Evolutionary conservation across 352 stramenopile species (phyloP).

Genomic region (Pythium aristosporum): DNA sequence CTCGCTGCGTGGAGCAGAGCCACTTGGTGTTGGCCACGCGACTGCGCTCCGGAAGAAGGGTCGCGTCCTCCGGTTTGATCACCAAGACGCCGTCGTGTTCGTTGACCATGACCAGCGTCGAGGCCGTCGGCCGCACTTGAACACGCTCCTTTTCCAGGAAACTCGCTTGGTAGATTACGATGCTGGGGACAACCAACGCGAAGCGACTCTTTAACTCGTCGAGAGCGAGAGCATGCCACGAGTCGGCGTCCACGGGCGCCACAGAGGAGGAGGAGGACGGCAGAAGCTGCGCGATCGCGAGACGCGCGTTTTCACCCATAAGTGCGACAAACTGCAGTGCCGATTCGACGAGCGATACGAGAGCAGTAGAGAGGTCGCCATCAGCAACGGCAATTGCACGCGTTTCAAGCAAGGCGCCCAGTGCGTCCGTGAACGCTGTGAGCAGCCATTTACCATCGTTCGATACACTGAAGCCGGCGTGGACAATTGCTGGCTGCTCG

Average conservation of each 20-base stretch:
- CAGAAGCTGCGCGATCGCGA: conserved; percentile 47
- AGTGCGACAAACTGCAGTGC: conserved; percentile 59
- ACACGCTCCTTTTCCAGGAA: conserved; percentile 35
- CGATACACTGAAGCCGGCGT: conserved; percentile 48
- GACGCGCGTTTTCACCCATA: conserved; percentile 44
- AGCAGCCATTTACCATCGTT: conserved; percentile 60
- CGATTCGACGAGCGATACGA: conserved; percentile 47
- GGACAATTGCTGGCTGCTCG: conserved; percentile 2
- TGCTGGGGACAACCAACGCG: conserved; percentile 33
- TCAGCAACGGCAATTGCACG: conserved; percentile 36
- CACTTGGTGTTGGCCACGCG: conserved; percentile 20
- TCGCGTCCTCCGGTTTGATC: conserved; percentile 35
- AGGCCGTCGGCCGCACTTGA: conserved; percentile 32
- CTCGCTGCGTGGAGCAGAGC: conserved; percentile 9
- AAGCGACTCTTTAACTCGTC: conserved; percentile 24
- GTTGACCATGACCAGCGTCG: conserved; percentile 2
- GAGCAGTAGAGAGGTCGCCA: conserved; percentile 30
- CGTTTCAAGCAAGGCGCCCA: conserved; percentile 65
- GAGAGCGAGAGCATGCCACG: conserved; percentile 32
- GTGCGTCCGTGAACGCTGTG: conserved; percentile 49
- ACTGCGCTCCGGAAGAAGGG: conserved; percentile 11
- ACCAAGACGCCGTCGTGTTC: conserved; percentile 37
- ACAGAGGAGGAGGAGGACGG: conserved; percentile 1
- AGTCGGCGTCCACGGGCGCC: conserved; percentile 31
- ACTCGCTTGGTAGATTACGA: conserved; percentile 43